Evolutionary conservation across 2,329 filamentous ascomycete genomes (phyloP).

Genomic region (Botrytis fabae): DNA sequence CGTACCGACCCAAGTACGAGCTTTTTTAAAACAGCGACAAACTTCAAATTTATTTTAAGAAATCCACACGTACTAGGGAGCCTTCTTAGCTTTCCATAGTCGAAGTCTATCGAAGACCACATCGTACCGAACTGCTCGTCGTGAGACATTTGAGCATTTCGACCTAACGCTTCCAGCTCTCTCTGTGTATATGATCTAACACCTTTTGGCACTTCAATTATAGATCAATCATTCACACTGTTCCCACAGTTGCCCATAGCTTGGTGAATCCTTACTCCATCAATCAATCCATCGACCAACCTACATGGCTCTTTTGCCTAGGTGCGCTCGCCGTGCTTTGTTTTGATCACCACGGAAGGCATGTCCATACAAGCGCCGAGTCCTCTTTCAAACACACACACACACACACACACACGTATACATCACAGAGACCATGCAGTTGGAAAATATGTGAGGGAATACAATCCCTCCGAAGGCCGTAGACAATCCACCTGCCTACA

Average conservation of each 20-base stretch:
- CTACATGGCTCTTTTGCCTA: neutral
- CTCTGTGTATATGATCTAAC: neutral
- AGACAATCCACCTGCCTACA: neutral
- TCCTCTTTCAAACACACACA: neutral
- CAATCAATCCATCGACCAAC: neutral
- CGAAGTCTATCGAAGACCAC: neutral
- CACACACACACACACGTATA: neutral
- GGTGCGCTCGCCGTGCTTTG: neutral
- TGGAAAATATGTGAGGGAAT: neutral
- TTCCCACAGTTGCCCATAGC: neutral
- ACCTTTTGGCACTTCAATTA: neutral
- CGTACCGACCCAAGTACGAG: neutral
- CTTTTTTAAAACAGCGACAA: neutral
- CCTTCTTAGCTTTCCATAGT: neutral
- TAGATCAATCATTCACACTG: neutral
- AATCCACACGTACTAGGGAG: neutral
- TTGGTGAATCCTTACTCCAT: conserved; percentile 3
- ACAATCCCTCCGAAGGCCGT: neutral
- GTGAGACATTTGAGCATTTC: neutral
- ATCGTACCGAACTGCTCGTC: neutral
- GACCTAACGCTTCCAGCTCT: neutral
- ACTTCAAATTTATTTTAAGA: conserved; percentile 6
- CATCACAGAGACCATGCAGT: neutral
- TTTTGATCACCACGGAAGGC: neutral
- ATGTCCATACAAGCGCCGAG: neutral